phyloP scores from a whole-genome alignment of 331 rosid species.

The Pyracantha coccinea region DNA sequence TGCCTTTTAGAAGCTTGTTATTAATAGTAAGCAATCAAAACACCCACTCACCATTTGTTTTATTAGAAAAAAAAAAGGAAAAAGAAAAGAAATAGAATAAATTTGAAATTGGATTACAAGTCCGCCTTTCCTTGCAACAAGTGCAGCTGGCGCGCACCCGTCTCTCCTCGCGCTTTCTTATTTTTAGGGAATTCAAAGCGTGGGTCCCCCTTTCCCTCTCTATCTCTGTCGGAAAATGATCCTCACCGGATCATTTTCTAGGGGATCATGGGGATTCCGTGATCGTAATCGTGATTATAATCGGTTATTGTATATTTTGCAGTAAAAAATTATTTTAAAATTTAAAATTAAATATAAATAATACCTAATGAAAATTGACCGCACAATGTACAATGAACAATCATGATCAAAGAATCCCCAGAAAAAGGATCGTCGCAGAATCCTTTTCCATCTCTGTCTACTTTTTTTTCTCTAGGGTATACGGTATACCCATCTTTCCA shows the following conservation, averaged over 20 bases:
- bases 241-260: accelerated
- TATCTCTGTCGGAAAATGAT: too few relatives aligned
- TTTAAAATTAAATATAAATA: too few relatives aligned
- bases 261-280: accelerated
- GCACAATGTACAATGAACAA: accelerated
- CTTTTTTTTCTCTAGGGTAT: background rate
- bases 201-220: slow-evolving; percentile 10
- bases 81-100: background rate
- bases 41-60: too few relatives aligned
- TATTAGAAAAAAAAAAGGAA: background rate
- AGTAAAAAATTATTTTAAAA: too few relatives aligned
- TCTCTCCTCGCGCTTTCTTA: slow-evolving; percentile 8
- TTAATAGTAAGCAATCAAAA: too few relatives aligned
- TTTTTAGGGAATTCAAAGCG: slow-evolving; percentile 23
- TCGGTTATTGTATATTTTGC: accelerated
- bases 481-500: background rate
- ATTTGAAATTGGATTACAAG: slow-evolving; percentile 35
- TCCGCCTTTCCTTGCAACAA: slow-evolving; percentile 14
- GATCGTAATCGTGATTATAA: accelerated
- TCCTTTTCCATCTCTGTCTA: too few relatives aligned
- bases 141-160: slow-evolving; percentile 46
- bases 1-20: too few relatives aligned
- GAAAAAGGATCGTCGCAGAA: too few relatives aligned
- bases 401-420: accelerated
- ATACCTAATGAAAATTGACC: accelerated